Conservation (phyloP, 768 basidiomycete genomes). For the Termitomyces sp. region DNA sequence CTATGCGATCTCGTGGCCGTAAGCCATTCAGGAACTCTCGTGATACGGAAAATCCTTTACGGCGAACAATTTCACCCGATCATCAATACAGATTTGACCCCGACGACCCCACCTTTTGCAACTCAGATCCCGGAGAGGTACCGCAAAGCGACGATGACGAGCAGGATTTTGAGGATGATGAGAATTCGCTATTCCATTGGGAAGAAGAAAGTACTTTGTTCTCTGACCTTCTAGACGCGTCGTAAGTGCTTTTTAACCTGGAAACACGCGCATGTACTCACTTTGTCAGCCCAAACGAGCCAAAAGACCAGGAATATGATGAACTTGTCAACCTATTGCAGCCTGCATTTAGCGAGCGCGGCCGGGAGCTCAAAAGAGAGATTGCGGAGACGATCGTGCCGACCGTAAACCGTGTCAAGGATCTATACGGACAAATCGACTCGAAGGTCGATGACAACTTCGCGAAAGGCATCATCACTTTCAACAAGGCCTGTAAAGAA, state of each 20-base stretch:
- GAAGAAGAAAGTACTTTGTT: slow-evolving; percentile 51
- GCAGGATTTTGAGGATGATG: slow-evolving; percentile 19
- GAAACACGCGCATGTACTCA: slow-evolving; percentile 10
- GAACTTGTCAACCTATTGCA: slow-evolving; percentile 39
- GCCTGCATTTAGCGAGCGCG: slow-evolving; percentile 34
- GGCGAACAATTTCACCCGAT: not conserved
- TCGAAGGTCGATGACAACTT: slow-evolving; percentile 34
- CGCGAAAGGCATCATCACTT: slow-evolving; percentile 41
- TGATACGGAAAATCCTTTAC: not conserved
- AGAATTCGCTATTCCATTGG: slow-evolving; percentile 39
- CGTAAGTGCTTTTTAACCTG: slow-evolving; percentile 22
- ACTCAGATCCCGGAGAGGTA: slow-evolving; percentile 4
- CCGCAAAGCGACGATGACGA: slow-evolving; percentile 9
- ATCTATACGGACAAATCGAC: slow-evolving; percentile 32
- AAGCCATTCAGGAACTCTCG: not conserved
- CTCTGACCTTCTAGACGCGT: slow-evolving; percentile 43
- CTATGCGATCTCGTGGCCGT: not conserved
- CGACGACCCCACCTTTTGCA: slow-evolving; percentile 15
- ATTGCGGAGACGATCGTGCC: slow-evolving; percentile 42
- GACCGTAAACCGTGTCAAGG: slow-evolving; percentile 44
- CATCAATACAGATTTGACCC: slow-evolving; percentile 8
- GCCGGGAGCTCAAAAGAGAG: slow-evolving; percentile 32
- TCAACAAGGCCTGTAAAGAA: slow-evolving; percentile 53
- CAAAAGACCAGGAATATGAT: slow-evolving; percentile 28
- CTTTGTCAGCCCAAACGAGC: slow-evolving; percentile 19